Evolutionary conservation across 2,329 filamentous ascomycete genomes (phyloP).

Genomic region (Phialocephala sp.): DNA sequence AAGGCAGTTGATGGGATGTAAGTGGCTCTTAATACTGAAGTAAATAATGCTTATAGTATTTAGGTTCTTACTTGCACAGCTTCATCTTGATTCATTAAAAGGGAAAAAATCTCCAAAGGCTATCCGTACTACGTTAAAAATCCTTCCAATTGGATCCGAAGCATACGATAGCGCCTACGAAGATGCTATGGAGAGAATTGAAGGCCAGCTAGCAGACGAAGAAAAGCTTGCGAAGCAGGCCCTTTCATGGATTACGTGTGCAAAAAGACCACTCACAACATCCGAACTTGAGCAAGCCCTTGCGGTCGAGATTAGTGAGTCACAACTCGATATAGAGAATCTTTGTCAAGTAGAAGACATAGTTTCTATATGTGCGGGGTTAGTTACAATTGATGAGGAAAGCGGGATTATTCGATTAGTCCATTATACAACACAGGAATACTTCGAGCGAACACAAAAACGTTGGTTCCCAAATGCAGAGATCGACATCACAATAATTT

Average conservation of each 20-base stretch:
- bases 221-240: conserved; percentile 6
- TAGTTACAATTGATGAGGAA: conserved; percentile 23
- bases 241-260: conserved; percentile 32
- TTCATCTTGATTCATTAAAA: too few species aligned
- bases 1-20: too few species aligned
- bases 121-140: too few species aligned
- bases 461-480: conserved; percentile 31
- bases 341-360: conserved; percentile 28
- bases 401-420: conserved; percentile 30
- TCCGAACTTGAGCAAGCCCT: conserved; percentile 51
- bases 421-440: conserved; percentile 43
- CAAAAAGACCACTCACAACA: conserved; percentile 43
- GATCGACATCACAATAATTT: conserved; percentile 32
- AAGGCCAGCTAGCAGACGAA: too few species aligned
- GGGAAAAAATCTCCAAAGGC: too few species aligned
- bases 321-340: conserved; percentile 23
- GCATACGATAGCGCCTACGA: too few species aligned
- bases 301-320: conserved; percentile 43
- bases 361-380: conserved; percentile 37
- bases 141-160: too few species aligned
- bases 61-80: too few species aligned
- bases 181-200: too few species aligned
- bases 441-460: conserved; percentile 31
- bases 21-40: too few species aligned
- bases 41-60: too few species aligned